These are phyloP conservation scores for Podaxis rugospora DNA, from an alignment of 768 basidiomycete species.

Conservation along the genomic window DNA sequence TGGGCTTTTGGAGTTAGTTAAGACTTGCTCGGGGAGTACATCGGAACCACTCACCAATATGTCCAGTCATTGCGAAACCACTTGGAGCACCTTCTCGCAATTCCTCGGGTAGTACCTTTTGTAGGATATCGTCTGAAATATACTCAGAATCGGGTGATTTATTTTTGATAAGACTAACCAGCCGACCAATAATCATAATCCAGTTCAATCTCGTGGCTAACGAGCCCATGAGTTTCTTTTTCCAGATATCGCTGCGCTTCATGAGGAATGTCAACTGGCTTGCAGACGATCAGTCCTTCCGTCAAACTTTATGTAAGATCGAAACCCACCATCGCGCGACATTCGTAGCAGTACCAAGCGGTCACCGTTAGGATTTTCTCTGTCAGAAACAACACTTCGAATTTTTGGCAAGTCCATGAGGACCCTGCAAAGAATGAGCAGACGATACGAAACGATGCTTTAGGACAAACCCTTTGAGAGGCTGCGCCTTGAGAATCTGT, in stretches of 20 bases:
- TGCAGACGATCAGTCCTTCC: constrained; percentile 25
- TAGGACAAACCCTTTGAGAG: constrained; percentile 52
- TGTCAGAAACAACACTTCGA: constrained; percentile 52
- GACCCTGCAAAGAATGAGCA: constrained; percentile 30
- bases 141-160: background rate
- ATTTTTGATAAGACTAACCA: constrained; percentile 36
- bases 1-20: constrained; percentile 54
- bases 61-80: constrained; percentile 85
- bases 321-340: constrained; percentile 49
- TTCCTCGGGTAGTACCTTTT: constrained; percentile 75
- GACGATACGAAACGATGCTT: background rate
- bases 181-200: constrained; percentile 89
- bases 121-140: constrained; percentile 75
- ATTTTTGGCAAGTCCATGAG: constrained; percentile 69
- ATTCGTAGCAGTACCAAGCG: constrained; percentile 69
- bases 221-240: constrained; percentile 50
- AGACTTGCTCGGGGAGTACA: background rate
- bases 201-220: constrained; percentile 57
- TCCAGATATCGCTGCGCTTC: constrained; percentile 53
- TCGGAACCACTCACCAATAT: constrained; percentile 66
- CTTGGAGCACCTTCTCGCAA: constrained; percentile 76
- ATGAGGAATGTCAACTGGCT: constrained; percentile 65
- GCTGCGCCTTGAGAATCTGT: constrained; percentile 48
- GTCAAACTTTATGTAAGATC: constrained; percentile 7
- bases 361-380: constrained; percentile 39